These are phyloP conservation scores for Amborella trichopoda DNA, from an alignment of 164 flowering plant species.

Conservation along the genomic window DNA sequence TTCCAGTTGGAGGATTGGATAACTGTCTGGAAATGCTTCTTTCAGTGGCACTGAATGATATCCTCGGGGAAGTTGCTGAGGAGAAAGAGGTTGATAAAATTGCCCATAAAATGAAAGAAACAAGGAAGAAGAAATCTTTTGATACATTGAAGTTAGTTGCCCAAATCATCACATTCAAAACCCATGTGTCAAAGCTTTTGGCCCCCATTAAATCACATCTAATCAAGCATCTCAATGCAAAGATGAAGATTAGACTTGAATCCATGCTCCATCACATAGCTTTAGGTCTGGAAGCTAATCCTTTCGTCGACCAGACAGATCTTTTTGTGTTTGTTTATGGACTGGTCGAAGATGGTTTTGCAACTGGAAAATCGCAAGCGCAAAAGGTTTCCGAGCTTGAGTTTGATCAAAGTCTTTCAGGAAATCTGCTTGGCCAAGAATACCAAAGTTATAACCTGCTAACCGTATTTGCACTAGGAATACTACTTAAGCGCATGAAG, in stretches of 20 bases:
- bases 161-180: slow-evolving; percentile 56
- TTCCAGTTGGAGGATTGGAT: slow-evolving; percentile 50
- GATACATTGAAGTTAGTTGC: slow-evolving; percentile 68
- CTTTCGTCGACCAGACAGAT: slow-evolving; percentile 57
- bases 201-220: slow-evolving; percentile 48
- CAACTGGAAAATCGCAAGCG: slow-evolving; percentile 23
- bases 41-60: slow-evolving; percentile 60
- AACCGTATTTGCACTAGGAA: slow-evolving; percentile 63
- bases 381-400: slow-evolving; percentile 4
- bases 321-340: slow-evolving; percentile 60
- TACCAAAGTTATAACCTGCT: slow-evolving; percentile 48
- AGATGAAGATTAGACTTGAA: slow-evolving; percentile 52
- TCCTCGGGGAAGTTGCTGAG: slow-evolving; percentile 84
- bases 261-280: slow-evolving; percentile 64
- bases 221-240: slow-evolving; percentile 57
- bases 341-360: slow-evolving; percentile 52
- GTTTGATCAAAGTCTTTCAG: slow-evolving; percentile 5
- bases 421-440: slow-evolving; percentile 10
- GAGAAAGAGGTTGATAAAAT: slow-evolving; percentile 94
- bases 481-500: slow-evolving; percentile 46
- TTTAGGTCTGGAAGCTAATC: slow-evolving; percentile 64
- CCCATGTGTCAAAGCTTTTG: slow-evolving; percentile 58
- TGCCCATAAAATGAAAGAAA: slow-evolving; percentile 97
- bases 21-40: slow-evolving; percentile 73
- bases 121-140: slow-evolving; percentile 63